Evolutionary conservation across 805 yeast species (phyloP).

Genomic region (Myxozyma monticola): DNA sequence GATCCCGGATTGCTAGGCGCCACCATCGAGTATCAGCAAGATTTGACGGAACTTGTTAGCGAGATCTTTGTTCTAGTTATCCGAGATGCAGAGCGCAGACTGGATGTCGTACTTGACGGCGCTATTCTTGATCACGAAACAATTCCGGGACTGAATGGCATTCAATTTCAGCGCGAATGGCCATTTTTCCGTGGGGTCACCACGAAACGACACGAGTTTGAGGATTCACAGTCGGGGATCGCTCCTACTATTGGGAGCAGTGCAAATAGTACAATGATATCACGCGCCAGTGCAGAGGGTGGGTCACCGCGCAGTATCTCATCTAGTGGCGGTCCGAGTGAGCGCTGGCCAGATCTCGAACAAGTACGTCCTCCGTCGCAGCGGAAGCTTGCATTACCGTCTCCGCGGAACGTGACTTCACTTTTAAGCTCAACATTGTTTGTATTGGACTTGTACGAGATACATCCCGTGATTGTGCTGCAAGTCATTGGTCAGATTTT

Average conservation of each 20-base stretch:
- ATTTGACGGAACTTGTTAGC: conserved; percentile 36
- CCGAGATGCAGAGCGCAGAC: conserved; percentile 41
- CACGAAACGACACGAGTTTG: neutral
- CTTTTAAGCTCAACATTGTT: conserved; percentile 85
- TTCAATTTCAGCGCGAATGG: conserved; percentile 75
- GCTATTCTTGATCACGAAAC: conserved; percentile 65
- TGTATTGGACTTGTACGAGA: conserved; percentile 76
- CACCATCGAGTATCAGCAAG: conserved; percentile 36
- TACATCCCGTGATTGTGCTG: conserved; percentile 73
- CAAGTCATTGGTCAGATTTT: conserved; percentile 77
- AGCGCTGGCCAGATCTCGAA: neutral
- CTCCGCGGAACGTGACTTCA: conserved; percentile 56
- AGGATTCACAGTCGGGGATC: neutral
- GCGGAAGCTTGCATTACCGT: conserved; percentile 76
- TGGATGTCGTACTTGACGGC: conserved; percentile 38
- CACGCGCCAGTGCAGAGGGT: neutral
- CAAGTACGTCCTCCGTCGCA: conserved; percentile 73
- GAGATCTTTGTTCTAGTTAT: conserved; percentile 39
- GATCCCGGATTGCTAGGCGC: conserved; percentile 50
- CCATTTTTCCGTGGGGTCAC: conserved; percentile 54
- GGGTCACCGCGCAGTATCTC: neutral
- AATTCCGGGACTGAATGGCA: conserved; percentile 77
- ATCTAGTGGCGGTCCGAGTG: neutral
- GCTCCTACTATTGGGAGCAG: too few relatives aligned
- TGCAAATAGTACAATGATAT: too few relatives aligned